phyloP scores from a whole-genome alignment of 345 rosid genomes.

The Syzygium jambos region DNA sequence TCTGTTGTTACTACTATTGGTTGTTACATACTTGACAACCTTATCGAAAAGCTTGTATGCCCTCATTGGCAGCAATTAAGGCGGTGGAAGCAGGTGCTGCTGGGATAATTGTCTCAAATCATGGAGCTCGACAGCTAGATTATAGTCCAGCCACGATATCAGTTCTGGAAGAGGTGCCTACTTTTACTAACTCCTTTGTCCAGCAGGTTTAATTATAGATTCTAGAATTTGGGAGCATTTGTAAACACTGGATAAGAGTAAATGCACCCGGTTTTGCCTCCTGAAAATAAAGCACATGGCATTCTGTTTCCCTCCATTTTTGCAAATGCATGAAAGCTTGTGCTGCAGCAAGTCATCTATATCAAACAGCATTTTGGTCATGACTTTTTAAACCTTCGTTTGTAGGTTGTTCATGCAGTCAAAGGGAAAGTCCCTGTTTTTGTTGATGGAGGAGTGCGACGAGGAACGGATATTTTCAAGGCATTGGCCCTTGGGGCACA shows the following conservation, averaged over 20 bases:
- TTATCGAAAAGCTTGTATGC: not conserved
- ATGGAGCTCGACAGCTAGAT: constrained; percentile 76
- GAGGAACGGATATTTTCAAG: constrained; percentile 86
- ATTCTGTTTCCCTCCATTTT: not conserved
- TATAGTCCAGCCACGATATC: constrained; percentile 57
- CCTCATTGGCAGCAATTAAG: constrained; percentile 40
- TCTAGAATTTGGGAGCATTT: not conserved
- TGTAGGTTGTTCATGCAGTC: constrained; percentile 66
- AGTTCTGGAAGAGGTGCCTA: constrained; percentile 61
- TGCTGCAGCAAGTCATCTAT: not conserved
- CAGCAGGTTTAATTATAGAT: not conserved
- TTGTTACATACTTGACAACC: not conserved
- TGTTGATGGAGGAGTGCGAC: constrained; percentile 76
- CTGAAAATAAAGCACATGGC: not conserved
- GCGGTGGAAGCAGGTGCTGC: constrained; percentile 60
- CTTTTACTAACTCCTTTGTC: not conserved
- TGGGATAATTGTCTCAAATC: constrained; percentile 77
- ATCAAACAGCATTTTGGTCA: not conserved
- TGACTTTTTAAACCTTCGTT: not conserved
- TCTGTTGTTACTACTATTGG: not conserved
- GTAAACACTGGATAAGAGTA: not conserved
- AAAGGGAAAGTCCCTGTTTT: constrained; percentile 69
- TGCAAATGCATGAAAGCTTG: not conserved
- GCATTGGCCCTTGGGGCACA: constrained; percentile 88
- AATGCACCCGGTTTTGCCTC: not conserved